Evolutionary conservation across 2,329 filamentous ascomycete species (phyloP), one percentile per base, ranked within the genome.

Genomic region (Escovopsis sp.): DNA sequence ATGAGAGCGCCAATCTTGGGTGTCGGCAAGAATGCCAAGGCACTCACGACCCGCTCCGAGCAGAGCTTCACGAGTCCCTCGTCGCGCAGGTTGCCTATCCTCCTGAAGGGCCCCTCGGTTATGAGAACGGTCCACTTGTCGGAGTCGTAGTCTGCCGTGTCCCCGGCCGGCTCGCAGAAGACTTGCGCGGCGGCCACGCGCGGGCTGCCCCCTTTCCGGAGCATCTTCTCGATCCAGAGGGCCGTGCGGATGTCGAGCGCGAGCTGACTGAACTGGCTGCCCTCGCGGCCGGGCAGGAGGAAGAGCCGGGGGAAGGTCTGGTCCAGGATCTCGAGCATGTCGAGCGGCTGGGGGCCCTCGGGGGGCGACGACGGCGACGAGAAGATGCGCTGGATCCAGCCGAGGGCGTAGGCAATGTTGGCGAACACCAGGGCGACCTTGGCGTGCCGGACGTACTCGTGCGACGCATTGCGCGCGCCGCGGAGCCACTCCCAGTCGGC

Each of bases 221-320:
- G 51, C 2, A 63, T 44, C 2, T 33, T 38, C 36, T 58, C 53
- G 18, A 68, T 56, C 36, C 59, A 49, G 33, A 52, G 49, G 39
- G 58, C 56, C 0, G 61, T 65, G 36, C 65, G 63, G 26, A 68
- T 56, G 4, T 58, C 50, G 23, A 68, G 48, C 3, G 57, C 57
- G 7, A 61, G 45, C 4, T 55, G 35, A 12, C 49, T 12, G 18
- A 37, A 46, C 1, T 40, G 48, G 28, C 50, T 39, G 32, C 47
- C 40, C 12, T 45, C 38, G 3, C 47, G 18, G 3, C 38, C 44
- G 2, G 49, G 48, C 4, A 51, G 43, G 10, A 48, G 35, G 35
- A 65, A 57, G 4, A 55, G 54, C 5, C 41, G 32, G 6, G 59
- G 59, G 36, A 64, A 59, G 9, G 47, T 48, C 3, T 34, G 26